phyloP scores from a whole-genome alignment of 768 basidiomycete species.

The Scleroderma citrinum region DNA sequence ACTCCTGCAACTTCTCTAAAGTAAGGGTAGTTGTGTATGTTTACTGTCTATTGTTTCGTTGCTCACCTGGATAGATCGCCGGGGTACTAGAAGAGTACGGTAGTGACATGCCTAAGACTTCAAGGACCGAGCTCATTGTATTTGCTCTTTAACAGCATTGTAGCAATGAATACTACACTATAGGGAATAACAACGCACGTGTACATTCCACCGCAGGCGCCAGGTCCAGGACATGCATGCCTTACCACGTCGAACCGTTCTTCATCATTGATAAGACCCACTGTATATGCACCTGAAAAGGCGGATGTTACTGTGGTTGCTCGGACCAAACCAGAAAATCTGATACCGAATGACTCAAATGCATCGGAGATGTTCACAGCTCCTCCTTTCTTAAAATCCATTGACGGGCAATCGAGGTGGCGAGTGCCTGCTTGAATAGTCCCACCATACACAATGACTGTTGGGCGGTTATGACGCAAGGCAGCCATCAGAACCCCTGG shows the following conservation, averaged over 20 bases:
- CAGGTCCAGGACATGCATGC: constrained; percentile 79
- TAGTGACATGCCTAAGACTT: constrained; percentile 80
- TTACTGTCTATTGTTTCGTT: neutral
- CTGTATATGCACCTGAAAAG: constrained; percentile 61
- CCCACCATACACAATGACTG: constrained; percentile 82
- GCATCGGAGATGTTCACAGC: constrained; percentile 80
- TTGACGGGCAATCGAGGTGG: constrained; percentile 73
- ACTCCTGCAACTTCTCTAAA: constrained; percentile 78
- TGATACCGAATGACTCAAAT: constrained; percentile 73
- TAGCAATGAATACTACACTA: neutral
- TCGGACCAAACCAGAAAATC: neutral
- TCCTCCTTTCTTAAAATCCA: constrained; percentile 76
- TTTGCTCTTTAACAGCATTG: constrained; percentile 49
- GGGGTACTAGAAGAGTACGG: constrained; percentile 76
- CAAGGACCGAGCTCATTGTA: constrained; percentile 82
- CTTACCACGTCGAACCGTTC: constrained; percentile 80
- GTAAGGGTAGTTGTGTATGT: neutral
- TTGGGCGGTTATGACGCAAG: constrained; percentile 80
- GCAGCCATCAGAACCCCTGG: constrained; percentile 86
- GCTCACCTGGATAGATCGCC: constrained; percentile 60
- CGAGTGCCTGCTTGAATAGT: constrained; percentile 75
- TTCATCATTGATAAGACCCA: constrained; percentile 74
- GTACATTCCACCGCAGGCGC: constrained; percentile 87
- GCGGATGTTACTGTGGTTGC: neutral
- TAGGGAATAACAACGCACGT: constrained; percentile 40